These are phyloP conservation scores for Clarkia xantiana DNA, from an alignment of 345 rosid genomes.

Conservation along the genomic window DNA sequence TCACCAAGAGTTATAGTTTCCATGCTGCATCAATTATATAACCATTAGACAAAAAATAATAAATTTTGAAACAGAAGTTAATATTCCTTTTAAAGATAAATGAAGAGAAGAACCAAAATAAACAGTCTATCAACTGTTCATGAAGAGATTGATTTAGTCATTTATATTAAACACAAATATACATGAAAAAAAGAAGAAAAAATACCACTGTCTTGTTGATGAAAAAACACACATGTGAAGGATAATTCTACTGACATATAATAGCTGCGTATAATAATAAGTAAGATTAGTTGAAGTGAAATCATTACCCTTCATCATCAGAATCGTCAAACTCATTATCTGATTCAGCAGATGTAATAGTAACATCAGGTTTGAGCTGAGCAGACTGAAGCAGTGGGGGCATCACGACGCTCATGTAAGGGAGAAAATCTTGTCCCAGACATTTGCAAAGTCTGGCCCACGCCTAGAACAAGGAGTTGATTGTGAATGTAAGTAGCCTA, in stretches of 20 bases:
- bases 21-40: constrained; percentile 42
- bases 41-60: too few relatives aligned
- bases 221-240: too few relatives aligned
- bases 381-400: constrained; percentile 97
- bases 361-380: constrained; percentile 97
- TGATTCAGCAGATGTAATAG: constrained; percentile 93
- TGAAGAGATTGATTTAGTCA: too few relatives aligned
- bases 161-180: too few relatives aligned
- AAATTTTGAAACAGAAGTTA: too few relatives aligned
- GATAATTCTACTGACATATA: too few relatives aligned
- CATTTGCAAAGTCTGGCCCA: constrained; percentile 99
- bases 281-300: neutral
- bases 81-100: too few relatives aligned
- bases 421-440: constrained; percentile 95
- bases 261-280: neutral
- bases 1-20: constrained; percentile 98
- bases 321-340: constrained; percentile 84
- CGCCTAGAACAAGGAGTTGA: constrained; percentile 33
- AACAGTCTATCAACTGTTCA: too few relatives aligned
- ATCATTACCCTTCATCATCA: constrained; percentile 87
- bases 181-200: too few relatives aligned
- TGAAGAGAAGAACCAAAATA: too few relatives aligned
- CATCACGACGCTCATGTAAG: constrained; percentile 97
- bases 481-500: neutral
- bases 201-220: too few relatives aligned